A percentile compares a stretch with the other conserved stretches of the same genome.
phyloP scores from a whole-genome alignment of 2,329 filamentous ascomycete genomes.

The Leptographium flavum region DNA sequence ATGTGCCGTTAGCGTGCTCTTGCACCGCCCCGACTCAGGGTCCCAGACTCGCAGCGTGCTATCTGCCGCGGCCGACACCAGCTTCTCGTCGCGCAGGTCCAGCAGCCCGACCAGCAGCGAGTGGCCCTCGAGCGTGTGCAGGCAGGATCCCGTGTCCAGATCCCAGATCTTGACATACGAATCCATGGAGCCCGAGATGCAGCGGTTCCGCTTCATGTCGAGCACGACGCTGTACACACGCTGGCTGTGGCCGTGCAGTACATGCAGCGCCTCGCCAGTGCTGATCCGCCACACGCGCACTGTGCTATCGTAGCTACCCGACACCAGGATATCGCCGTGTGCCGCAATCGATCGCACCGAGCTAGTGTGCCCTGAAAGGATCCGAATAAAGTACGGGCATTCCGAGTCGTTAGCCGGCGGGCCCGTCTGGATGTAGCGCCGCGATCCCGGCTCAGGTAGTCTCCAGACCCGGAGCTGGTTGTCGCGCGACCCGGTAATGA shows the following conservation, averaged over 20 bases:
- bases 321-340: conserved; percentile 88
- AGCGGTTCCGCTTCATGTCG: conserved; percentile 80
- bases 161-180: conserved; percentile 98
- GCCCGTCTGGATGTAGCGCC: conserved; percentile 64
- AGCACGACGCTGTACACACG: conserved; percentile 97
- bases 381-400: conserved; percentile 89
- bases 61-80: conserved; percentile 91
- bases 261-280: conserved; percentile 75
- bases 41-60: conserved; percentile 96
- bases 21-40: conserved; percentile 80
- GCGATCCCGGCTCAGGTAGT: conserved; percentile 66
- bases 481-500: conserved; percentile 93
- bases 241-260: conserved; percentile 71
- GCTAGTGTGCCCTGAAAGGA: conserved; percentile 73
- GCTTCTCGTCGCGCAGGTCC: conserved; percentile 74
- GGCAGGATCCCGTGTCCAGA: conserved; percentile 66
- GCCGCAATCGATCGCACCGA: conserved; percentile 94
- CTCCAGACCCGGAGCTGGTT: conserved; percentile 92
- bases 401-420: conserved; percentile 61
- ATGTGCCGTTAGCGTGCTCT: conserved; percentile 79
- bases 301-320: conserved; percentile 89
- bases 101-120: conserved; percentile 82
- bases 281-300: conserved; percentile 97
- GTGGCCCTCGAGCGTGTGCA: conserved; percentile 88
- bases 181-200: conserved; percentile 97